Conservation (phyloP, 202 grass and related monocot genomes). For the Setaria viridis region DNA sequence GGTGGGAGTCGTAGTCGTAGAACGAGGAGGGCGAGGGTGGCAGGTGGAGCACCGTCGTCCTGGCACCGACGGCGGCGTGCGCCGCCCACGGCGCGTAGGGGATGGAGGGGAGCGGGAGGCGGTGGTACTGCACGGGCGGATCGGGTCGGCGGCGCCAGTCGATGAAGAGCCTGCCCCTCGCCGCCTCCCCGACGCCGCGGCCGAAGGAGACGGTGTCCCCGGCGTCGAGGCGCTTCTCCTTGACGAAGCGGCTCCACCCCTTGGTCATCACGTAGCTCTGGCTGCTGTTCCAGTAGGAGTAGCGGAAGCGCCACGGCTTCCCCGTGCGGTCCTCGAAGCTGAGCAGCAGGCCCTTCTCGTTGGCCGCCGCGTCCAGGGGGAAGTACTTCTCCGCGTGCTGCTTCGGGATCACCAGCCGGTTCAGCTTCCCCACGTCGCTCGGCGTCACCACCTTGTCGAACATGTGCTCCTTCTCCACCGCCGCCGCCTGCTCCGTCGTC, state of each 20-base stretch:
- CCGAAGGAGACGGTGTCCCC: slow-evolving; percentile 96
- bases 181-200: slow-evolving; percentile 77
- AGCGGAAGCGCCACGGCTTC: slow-evolving; percentile 91
- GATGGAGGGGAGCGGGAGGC: slow-evolving; percentile 45
- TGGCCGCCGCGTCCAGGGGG: slow-evolving; percentile 78
- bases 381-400: slow-evolving; percentile 99
- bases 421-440: slow-evolving; percentile 99
- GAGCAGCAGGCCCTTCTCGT: slow-evolving; percentile 79
- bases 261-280: slow-evolving; percentile 99
- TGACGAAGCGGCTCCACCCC: slow-evolving; percentile 99
- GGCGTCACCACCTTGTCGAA: slow-evolving; percentile 99
- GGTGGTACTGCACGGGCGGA: slow-evolving; percentile 32
- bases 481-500: slow-evolving; percentile 11
- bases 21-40: slow-evolving; percentile 43
- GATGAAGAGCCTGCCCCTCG: slow-evolving; percentile 75
- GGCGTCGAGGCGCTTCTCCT: slow-evolving; percentile 97
- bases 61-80: neutral
- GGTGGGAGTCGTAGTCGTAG: slow-evolving; percentile 56
- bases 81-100: slow-evolving; percentile 54
- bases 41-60: slow-evolving; percentile 47
- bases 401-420: slow-evolving; percentile 97
- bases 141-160: slow-evolving; percentile 81
- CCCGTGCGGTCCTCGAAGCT: slow-evolving; percentile 92
- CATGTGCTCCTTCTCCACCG: slow-evolving; percentile 97
- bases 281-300: slow-evolving; percentile 99